Evolutionary conservation across 2,329 filamentous ascomycete species (phyloP).

Genomic region (Harringtonia aguacate): DNA sequence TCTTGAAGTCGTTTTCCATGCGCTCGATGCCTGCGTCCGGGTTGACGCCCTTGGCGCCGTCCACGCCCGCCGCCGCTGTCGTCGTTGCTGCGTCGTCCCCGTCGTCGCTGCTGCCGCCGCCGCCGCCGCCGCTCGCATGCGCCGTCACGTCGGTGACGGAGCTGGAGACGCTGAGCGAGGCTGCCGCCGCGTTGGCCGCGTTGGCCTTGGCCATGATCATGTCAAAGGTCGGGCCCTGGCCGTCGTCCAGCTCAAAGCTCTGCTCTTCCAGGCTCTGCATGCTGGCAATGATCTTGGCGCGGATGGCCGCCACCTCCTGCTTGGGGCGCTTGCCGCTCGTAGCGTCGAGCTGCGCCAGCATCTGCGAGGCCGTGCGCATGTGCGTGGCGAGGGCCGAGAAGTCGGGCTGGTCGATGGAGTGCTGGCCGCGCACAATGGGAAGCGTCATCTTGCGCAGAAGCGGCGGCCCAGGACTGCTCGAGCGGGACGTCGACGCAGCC

Average conservation of each 20-base stretch:
- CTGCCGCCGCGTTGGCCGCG: slow-evolving; percentile 31
- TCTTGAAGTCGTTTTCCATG: slow-evolving; percentile 87
- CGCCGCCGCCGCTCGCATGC: neutral
- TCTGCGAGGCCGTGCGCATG: slow-evolving; percentile 79
- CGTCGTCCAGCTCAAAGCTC: slow-evolving; percentile 66
- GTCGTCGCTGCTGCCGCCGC: neutral
- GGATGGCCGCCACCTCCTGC: slow-evolving; percentile 72
- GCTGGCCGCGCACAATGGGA: slow-evolving; percentile 32
- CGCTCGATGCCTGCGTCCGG: slow-evolving; percentile 65
- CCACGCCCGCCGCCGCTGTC: slow-evolving; percentile 28
- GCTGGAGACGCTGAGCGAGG: neutral
- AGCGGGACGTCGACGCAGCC: slow-evolving; percentile 55
- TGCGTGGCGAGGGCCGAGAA: slow-evolving; percentile 76
- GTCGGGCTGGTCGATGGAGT: slow-evolving; percentile 59
- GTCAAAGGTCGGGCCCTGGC: slow-evolving; percentile 66
- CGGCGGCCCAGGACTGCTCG: slow-evolving; percentile 50
- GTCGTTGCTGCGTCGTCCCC: neutral
- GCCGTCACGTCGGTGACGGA: neutral
- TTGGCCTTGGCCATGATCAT: slow-evolving; percentile 68
- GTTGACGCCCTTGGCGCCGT: slow-evolving; percentile 39
- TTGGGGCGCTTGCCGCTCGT: slow-evolving; percentile 71
- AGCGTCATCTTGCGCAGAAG: slow-evolving; percentile 49
- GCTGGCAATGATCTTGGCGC: slow-evolving; percentile 78
- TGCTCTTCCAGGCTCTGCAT: slow-evolving; percentile 85
- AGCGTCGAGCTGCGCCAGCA: slow-evolving; percentile 73